Evolutionary conservation across 2,329 filamentous ascomycete genomes (phyloP).

Genomic region (Calonectria fujianensis): DNA sequence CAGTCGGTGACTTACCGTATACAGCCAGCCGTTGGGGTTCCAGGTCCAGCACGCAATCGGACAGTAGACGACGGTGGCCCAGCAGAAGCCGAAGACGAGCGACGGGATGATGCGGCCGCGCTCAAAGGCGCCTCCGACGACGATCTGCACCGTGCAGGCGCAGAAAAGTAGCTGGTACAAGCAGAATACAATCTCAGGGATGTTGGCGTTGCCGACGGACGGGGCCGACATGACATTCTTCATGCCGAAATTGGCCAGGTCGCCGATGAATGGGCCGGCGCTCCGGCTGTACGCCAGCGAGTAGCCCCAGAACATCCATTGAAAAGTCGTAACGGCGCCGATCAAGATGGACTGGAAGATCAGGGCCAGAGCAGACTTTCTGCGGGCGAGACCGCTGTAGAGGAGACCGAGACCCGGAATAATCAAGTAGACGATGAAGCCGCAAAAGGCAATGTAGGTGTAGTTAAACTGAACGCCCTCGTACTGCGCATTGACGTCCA

Average conservation of each 20-base stretch:
- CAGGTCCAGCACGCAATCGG: conserved; percentile 78
- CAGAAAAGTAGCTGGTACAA: conserved; percentile 50
- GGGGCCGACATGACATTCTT: conserved; percentile 59
- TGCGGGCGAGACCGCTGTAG: conserved; percentile 61
- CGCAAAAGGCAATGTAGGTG: conserved; percentile 43
- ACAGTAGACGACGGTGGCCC: conserved; percentile 79
- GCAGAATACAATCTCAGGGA: conserved; percentile 61
- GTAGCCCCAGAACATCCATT: conserved; percentile 69
- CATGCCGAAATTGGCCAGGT: conserved; percentile 59
- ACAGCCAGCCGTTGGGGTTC: conserved; percentile 79
- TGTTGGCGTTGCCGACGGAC: conserved; percentile 57
- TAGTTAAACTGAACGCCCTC: conserved; percentile 42
- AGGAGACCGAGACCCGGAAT: conserved; percentile 56
- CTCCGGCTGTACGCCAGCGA: conserved; percentile 62
- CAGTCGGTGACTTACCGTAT: conserved; percentile 69
- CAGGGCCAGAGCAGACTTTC: conserved; percentile 64
- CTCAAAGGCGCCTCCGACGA: conserved; percentile 62
- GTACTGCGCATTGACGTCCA: conserved; percentile 42
- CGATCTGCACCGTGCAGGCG: conserved; percentile 60
- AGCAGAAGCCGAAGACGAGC: conserved; percentile 77
- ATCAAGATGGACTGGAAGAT: conserved; percentile 68
- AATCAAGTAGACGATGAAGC: conserved; percentile 44
- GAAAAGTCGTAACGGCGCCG: conserved; percentile 64
- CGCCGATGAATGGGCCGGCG: conserved; percentile 58
- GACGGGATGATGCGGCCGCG: conserved; percentile 64